Base-by-base conservation (phyloP, 345 rosid species). In the Salix suchowensis region DNA sequence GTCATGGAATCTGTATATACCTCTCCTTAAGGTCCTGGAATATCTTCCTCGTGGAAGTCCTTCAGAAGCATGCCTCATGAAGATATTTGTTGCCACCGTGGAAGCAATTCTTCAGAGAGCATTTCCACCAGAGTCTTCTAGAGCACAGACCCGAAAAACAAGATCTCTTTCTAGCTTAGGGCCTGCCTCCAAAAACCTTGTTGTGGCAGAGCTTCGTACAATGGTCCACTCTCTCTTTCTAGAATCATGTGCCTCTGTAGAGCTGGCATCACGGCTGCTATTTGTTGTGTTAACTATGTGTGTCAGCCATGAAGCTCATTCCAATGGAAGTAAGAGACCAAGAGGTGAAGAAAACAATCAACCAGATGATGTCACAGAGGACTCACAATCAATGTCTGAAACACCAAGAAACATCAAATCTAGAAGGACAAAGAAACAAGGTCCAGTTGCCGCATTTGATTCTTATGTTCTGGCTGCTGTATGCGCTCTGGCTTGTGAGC, bases 31-130 rank as follows among this genome's bases (percentile, higher is more conserved):
- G 84, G 98, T 95, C 73, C 89, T 95, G 36, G 98, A 95, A 85
- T 95, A 95, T 85, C 98, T 95, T 80, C 98, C 97, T 54, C 89
- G 96, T 24, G 98, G 98, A 67, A 91, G 98, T 82, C 97, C 98
- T 72, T 95, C 98, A 7, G 98, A 95, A 86, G 98, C 98, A 69
- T 95, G 98, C 82, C 89, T 95, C 78, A 88, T 95, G 96, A 95
- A 91, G 85, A 91, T 95, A 81, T 95, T 95, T 82, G 97, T 91
- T 78, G 96, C 97, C 21, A 95, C 98, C 10, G 97, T 95, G 60
- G 97, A 95, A 83, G 92, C 97, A 37, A 90, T 93, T 76, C 91
- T 95, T 68, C 90, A 81, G 79, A 90, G 98, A 85, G 90, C 98
- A 44, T 93, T 92, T 80, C 97, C 97, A 2, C 88, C 89, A 1